A percentile compares a stretch with the other conserved stretches of the same genome.
phyloP scores from a whole-genome alignment of 305 asterid species.

The Withania somnifera region DNA sequence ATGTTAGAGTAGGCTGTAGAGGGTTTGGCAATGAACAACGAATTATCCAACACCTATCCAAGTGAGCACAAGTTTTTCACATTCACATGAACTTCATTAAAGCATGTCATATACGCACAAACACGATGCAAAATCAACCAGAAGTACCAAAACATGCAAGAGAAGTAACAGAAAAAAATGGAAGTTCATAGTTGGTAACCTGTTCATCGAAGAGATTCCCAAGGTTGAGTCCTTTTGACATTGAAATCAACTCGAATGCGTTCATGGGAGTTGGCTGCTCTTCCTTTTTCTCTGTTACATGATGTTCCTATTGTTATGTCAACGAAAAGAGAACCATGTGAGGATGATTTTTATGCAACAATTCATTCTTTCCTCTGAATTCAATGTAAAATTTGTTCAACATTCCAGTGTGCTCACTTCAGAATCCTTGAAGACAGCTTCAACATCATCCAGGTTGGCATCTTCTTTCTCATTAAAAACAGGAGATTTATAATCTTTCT shows the following conservation, averaged over 20 bases:
- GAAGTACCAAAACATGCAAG: neutral
- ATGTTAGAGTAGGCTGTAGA: neutral
- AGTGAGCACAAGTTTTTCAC: neutral
- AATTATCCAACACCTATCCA: neutral
- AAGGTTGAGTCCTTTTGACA: slow-evolving; percentile 89
- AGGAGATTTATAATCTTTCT: slow-evolving; percentile 65
- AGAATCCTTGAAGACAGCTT: slow-evolving; percentile 78
- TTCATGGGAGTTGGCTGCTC: slow-evolving; percentile 78
- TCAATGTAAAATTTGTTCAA: neutral
- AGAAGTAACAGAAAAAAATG: neutral
- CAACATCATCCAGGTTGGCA: slow-evolving; percentile 72
- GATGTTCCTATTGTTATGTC: slow-evolving; percentile 47
- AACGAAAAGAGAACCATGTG: neutral
- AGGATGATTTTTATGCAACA: neutral
- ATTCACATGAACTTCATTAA: neutral
- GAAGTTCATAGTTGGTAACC: slow-evolving; percentile 17
- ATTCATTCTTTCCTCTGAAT: neutral
- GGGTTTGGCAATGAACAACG: neutral
- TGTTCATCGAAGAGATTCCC: slow-evolving; percentile 72
- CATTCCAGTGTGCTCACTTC: slow-evolving; percentile 31
- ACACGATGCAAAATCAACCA: neutral
- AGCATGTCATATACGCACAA: neutral
- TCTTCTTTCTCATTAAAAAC: slow-evolving; percentile 69
- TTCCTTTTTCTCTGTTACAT: slow-evolving; percentile 69
- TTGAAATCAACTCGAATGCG: slow-evolving; percentile 85